Base-by-base conservation (phyloP, 2,329 filamentous ascomycete genomes). In the Penicillium capsulatum region DNA sequence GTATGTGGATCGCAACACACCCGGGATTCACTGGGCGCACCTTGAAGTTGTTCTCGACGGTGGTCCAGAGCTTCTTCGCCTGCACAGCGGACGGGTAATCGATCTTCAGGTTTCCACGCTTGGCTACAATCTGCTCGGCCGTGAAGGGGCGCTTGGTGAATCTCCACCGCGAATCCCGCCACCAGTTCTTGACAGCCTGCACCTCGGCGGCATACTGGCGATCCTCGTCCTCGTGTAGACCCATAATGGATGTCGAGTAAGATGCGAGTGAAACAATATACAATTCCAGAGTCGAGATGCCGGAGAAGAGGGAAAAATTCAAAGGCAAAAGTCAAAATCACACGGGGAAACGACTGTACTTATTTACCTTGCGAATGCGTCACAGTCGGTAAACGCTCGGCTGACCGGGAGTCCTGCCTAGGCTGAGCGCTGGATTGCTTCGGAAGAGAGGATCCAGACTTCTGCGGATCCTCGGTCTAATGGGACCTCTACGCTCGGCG, bases 111-210 rank as follows among this genome's bases (percentile, higher is more conserved):
- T 85, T 90, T 42, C 92, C 92, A 61, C 92, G 78, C 79, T 98
- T 98, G 36, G 86, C 83, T 49, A 94, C 92, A 61, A 98, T 97
- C 71, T 94, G 86, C 75, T 97, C 92, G 20, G 92, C 89, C 3
- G 90, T 95, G 66, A 92, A 98, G 16, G 92, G 83, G 42, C 92
- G 79, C 72, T 86, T 90, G 57, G 92, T 98, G 69, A 87, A 80
- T 64, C 86, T 79, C 92, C 92, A 98, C 75, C 92, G 79, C 41
- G 88, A 80, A 58, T 94, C 86, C 37, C 74, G 77, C 92, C 92
- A 98, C 92, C 92, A 98, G 67, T 84, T 72, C 79, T 96, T 87
- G 54, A 97, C 84, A 53, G 84, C 81, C 58, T 84, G 80, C 44
- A 97, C 88, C 65, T 98, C 92, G 53, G 84, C 77, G 59, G 80